Evolutionary conservation across 2,329 filamentous ascomycete genomes (phyloP).

Genomic region (Dactylonectria macrodidyma): DNA sequence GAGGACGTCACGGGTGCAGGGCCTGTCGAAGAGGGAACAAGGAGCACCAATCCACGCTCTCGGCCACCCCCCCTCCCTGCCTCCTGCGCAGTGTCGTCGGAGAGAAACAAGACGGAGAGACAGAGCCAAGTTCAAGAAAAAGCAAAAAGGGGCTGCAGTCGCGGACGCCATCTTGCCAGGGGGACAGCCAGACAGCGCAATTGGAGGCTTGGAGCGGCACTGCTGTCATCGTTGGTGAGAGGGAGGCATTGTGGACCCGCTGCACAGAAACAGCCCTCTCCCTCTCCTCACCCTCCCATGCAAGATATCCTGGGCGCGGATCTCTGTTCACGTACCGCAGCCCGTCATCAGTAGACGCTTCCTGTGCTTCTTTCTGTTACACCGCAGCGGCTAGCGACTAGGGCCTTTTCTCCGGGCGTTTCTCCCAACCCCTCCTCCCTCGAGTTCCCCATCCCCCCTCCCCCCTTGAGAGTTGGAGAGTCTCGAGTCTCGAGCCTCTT

Average conservation of each 20-base stretch:
- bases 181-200: background rate
- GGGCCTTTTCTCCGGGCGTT: background rate
- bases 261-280: conserved; percentile 16
- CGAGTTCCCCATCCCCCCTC: background rate
- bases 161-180: background rate
- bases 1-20: conserved; percentile 37
- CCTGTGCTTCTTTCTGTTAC: conserved; percentile 41
- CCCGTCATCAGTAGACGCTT: conserved; percentile 18
- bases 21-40: conserved; percentile 1
- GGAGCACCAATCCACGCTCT: background rate
- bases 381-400: conserved; percentile 35
- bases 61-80: background rate
- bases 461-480: background rate
- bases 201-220: too few relatives aligned
- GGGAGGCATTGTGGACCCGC: background rate
- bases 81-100: background rate
- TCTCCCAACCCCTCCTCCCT: background rate
- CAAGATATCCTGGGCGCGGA: conserved; percentile 44
- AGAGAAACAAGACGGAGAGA: background rate
- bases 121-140: conserved; percentile 18
- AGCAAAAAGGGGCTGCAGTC: conserved; percentile 26
- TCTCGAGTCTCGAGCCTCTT: background rate
- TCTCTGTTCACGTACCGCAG: conserved; percentile 30
- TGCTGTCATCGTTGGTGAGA: background rate
- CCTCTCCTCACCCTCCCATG: conserved; percentile 26